Base-by-base conservation (phyloP, 129 eudicot species). In the Glebionis coronaria region DNA sequence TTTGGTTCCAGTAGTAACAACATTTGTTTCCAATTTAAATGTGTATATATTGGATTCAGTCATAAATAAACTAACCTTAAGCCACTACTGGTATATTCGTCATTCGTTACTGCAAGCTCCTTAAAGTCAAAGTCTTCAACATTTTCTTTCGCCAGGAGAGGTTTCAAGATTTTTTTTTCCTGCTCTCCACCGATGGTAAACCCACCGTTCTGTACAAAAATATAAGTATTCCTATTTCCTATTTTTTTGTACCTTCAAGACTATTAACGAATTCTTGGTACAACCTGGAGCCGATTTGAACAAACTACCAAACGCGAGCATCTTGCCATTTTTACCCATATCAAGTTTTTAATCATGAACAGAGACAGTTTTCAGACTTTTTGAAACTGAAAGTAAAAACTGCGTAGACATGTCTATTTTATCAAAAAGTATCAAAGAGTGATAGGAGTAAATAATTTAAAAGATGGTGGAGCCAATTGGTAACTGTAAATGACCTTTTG, bases 71-170 rank as follows among this genome's bases (percentile, higher is more conserved):
- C 93, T 68, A 79, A 92, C 98, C 98, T 92, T 88, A 47, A 92
- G 98, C 88, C 98, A 35, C 98, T 92, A 79, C 98, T 96, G 42
- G 87, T 92, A 58, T 83, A 92, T 80, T 96, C 98, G 62, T 92
- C 98, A 2, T 96, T 92, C 87, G 88, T 92, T 42, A 73, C 75
- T 10, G 91, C 98, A 71, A 92, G 94, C 84, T 92, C 98, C 74
- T 88, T 79, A 57, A 81, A 88, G 57, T 92, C 98, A 31, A 92
- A 74, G 0, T 76, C 74, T 64, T 85, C 87, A 4, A 86, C 90
- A 28, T 86, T 85, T 66, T 92, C 98, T 72, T 92, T 88, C 0
- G 84, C 77, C 12, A 92, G 68, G 54, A 92, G 95, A 38, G 98
- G 88, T 83, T 74, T 85, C 85, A 92, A 65, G 66, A 92, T 92